A percentile compares a stretch with the other conserved stretches of the same genome.
phyloP scores from a whole-genome alignment of 2,329 filamentous ascomycete species.

The Zasmidium angulare region DNA sequence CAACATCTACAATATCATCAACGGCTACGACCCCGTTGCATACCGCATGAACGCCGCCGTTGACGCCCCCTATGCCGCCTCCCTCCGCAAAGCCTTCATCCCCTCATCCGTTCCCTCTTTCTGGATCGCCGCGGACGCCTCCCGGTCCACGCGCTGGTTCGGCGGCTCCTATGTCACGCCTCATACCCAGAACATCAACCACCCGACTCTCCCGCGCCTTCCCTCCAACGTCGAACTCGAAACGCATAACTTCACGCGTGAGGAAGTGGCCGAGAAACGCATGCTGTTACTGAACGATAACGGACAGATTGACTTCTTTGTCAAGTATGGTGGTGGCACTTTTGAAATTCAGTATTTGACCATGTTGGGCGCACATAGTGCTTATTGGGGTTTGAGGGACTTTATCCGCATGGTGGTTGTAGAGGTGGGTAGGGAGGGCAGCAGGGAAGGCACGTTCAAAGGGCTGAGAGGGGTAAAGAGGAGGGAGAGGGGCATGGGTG shows the following conservation, averaged over 20 bases:
- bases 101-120: constrained; percentile 64
- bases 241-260: constrained; percentile 88
- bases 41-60: constrained; percentile 90
- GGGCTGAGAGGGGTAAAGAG: constrained; percentile 58
- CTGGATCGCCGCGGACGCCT: constrained; percentile 40
- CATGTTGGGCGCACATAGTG: constrained; percentile 93
- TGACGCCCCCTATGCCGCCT: constrained; percentile 74
- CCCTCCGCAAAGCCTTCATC: constrained; percentile 74
- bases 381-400: constrained; percentile 86
- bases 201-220: constrained; percentile 39
- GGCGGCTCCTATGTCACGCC: constrained; percentile 27
- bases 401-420: constrained; percentile 88
- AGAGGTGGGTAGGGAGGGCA: constrained; percentile 76
- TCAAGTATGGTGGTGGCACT: constrained; percentile 79
- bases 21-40: constrained; percentile 75
- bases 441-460: constrained; percentile 58
- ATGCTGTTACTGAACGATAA: constrained; percentile 91
- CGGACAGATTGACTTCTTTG: constrained; percentile 88
- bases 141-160: constrained; percentile 40
- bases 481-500: constrained; percentile 25
- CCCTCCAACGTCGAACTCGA: constrained; percentile 75
- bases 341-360: constrained; percentile 95
- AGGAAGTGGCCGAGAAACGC: constrained; percentile 88
- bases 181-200: constrained; percentile 34
- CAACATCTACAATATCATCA: constrained; percentile 93